A percentile compares a stretch with the other conserved stretches of the same genome.
Conservation (phyloP, 1,139 yeast genomes). For the Saccharomycopsis hybrid region DNA sequence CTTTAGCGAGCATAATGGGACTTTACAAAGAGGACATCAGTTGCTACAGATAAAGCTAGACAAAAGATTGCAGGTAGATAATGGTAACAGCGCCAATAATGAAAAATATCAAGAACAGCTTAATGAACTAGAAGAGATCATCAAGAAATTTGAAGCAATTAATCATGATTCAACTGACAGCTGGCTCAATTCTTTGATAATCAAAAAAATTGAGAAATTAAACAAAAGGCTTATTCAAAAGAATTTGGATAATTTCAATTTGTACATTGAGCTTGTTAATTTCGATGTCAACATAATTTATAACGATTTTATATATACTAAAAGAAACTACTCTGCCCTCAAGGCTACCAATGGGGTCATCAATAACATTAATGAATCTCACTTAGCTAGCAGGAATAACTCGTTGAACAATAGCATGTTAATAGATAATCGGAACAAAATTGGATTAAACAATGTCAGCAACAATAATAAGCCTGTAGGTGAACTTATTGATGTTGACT, state of each 20-base stretch:
- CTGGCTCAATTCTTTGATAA: conserved; percentile 73
- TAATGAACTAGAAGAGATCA: conserved; percentile 44
- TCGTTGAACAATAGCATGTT: conserved; percentile 28
- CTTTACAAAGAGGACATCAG: conserved; percentile 54
- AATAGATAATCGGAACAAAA: background rate
- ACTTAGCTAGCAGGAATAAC: conserved; percentile 19
- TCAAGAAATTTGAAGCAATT: conserved; percentile 49
- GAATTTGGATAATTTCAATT: conserved; percentile 34
- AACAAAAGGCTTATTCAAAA: conserved; percentile 28
- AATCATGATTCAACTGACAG: conserved; percentile 36
- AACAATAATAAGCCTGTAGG: conserved; percentile 22
- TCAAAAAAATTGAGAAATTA: conserved; percentile 48
- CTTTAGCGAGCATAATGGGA: conserved; percentile 45
- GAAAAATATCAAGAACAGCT: conserved; percentile 30
- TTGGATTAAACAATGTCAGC: too few species aligned
- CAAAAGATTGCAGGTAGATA: conserved; percentile 28
- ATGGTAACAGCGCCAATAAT: background rate
- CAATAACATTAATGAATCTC: conserved; percentile 23
- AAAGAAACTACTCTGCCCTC: conserved; percentile 26
- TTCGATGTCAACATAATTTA: conserved; percentile 80
- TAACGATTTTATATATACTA: conserved; percentile 48
- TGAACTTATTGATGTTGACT: conserved; percentile 30
- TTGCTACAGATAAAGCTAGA: conserved; percentile 38
- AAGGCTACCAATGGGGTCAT: conserved; percentile 3
- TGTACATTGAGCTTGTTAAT: conserved; percentile 65